A percentile compares a stretch with the other conserved stretches of the same genome.
phyloP scores from a whole-genome alignment of 257 asterid species.

The Nicotiana benthamiana region DNA sequence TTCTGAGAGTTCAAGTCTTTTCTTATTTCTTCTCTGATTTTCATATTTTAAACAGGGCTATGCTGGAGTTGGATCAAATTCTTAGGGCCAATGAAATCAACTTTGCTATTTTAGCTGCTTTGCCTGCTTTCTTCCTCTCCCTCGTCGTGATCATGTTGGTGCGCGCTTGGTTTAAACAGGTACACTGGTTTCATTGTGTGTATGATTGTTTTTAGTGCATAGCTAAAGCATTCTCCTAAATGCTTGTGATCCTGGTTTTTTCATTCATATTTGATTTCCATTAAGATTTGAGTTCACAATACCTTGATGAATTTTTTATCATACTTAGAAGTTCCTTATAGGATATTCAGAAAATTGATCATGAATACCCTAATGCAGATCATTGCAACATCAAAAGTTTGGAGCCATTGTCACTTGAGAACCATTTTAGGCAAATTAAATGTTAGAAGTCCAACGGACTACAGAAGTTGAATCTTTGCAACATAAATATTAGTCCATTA shows the following conservation, averaged over 20 bases:
- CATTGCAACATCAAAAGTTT: neutral
- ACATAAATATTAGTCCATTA: neutral
- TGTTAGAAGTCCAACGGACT: neutral
- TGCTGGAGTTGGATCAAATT: slow-evolving; percentile 99
- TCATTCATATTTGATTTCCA: neutral
- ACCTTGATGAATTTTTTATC: neutral
- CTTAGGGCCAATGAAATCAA: slow-evolving; percentile 97
- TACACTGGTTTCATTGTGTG: slow-evolving; percentile 8
- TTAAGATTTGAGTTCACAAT: neutral
- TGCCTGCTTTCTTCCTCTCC: slow-evolving; percentile 93
- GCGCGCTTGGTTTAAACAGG: slow-evolving; percentile 94
- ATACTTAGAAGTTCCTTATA: neutral
- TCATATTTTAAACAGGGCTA: slow-evolving; percentile 56
- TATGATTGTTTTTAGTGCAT: neutral
- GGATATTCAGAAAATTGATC: neutral
- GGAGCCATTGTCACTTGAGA: neutral
- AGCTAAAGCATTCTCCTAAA: too few relatives aligned
- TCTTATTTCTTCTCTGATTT: slow-evolving; percentile 11
- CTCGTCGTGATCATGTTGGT: slow-evolving; percentile 67
- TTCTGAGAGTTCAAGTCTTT: slow-evolving; percentile 11
- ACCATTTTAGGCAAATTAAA: neutral
- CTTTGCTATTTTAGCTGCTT: slow-evolving; percentile 97
- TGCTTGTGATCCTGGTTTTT: too few relatives aligned
- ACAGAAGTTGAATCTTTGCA: neutral
- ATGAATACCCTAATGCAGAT: neutral